Conservation (phyloP, 2,329 filamentous ascomycete genomes). For the Botrytis hyacinthi region DNA sequence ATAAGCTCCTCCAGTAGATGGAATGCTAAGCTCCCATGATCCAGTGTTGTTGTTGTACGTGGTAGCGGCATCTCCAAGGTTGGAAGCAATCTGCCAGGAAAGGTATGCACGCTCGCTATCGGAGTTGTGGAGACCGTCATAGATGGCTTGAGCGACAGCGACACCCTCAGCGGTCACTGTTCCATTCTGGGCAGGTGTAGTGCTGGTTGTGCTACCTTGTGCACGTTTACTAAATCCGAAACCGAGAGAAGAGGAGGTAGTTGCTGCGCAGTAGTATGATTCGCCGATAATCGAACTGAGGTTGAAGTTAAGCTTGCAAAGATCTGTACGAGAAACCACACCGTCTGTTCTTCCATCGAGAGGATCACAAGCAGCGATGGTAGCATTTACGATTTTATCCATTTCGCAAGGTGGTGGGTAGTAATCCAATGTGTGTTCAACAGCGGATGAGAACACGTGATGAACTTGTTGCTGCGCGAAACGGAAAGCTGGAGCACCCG, state of each 20-base stretch:
- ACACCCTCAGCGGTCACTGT: slow-evolving; percentile 36
- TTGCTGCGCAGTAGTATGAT: slow-evolving; percentile 45
- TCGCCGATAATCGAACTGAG: slow-evolving; percentile 44
- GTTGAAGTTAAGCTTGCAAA: slow-evolving; percentile 49
- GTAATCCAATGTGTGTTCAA: slow-evolving; percentile 44
- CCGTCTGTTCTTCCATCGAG: slow-evolving; percentile 55
- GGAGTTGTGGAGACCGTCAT: slow-evolving; percentile 40
- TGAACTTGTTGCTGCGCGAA: slow-evolving; percentile 46
- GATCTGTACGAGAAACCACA: slow-evolving; percentile 49
- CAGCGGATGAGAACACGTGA: slow-evolving; percentile 39
- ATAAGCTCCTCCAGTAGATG: slow-evolving; percentile 39
- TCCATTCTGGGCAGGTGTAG: slow-evolving; percentile 28
- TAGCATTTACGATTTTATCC: slow-evolving; percentile 53
- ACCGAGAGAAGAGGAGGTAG: not conserved
- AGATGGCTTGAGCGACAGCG: slow-evolving; percentile 38
- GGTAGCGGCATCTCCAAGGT: slow-evolving; percentile 5
- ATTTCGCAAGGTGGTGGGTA: slow-evolving; percentile 47
- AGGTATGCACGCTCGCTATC: slow-evolving; percentile 41
- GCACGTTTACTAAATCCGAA: slow-evolving; percentile 14
- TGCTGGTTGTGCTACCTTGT: slow-evolving; percentile 12
- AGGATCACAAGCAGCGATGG: slow-evolving; percentile 53
- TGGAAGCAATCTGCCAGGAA: slow-evolving; percentile 38
- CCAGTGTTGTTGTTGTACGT: slow-evolving; percentile 16
- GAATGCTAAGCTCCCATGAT: slow-evolving; percentile 39
- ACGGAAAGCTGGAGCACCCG: slow-evolving; percentile 49